Percentiles rank a stretch among this genome's conserved stretches.
Evolutionary conservation across 2,329 filamentous ascomycete genomes (phyloP).

Genomic region (Microdochium bolleyi): DNA sequence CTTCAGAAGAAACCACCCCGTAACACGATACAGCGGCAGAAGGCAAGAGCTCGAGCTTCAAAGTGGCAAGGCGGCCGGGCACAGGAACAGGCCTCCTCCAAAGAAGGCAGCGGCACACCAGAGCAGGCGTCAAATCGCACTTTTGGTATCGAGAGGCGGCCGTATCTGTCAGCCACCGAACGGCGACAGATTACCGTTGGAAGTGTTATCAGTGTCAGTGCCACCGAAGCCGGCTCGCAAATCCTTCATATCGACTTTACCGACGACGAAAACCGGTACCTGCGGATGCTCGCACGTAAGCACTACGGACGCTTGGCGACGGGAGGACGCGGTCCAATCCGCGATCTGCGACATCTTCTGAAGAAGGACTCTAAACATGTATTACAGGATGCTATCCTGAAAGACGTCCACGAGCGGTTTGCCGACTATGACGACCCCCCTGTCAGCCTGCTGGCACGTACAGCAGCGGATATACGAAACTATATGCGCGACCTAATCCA

Average conservation of each 20-base stretch:
- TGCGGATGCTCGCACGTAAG: constrained; percentile 13
- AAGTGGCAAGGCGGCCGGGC: constrained; percentile 16
- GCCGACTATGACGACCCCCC: constrained; percentile 8
- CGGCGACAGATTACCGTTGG: constrained; percentile 10
- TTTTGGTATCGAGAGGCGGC: constrained; percentile 12
- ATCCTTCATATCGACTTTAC: constrained; percentile 20
- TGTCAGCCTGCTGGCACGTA: constrained; percentile 13
- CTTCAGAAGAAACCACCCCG: constrained; percentile 5
- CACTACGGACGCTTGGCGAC: constrained; percentile 10
- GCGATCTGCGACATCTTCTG: constrained; percentile 18
- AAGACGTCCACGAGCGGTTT: constrained; percentile 9
- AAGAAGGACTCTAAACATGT: constrained; percentile 12
- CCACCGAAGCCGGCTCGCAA: background rate
- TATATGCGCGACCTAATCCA: constrained; percentile 27
- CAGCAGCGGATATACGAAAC: constrained; percentile 21
- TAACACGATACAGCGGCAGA: constrained; percentile 11
- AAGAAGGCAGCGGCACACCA: constrained; percentile 1
- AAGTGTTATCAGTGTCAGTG: constrained; percentile 1
- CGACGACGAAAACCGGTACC: constrained; percentile 13
- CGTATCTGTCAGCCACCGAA: constrained; percentile 12
- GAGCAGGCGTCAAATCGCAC: constrained; percentile 2
- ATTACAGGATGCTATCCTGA: constrained; percentile 7
- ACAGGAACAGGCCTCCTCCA: constrained; percentile 10
- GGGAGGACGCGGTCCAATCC: constrained; percentile 5
- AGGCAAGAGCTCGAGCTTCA: constrained; percentile 13